Evolutionary conservation across 2,329 filamentous ascomycete species (phyloP).

Genomic region (Ophiostoma fasciatum): DNA sequence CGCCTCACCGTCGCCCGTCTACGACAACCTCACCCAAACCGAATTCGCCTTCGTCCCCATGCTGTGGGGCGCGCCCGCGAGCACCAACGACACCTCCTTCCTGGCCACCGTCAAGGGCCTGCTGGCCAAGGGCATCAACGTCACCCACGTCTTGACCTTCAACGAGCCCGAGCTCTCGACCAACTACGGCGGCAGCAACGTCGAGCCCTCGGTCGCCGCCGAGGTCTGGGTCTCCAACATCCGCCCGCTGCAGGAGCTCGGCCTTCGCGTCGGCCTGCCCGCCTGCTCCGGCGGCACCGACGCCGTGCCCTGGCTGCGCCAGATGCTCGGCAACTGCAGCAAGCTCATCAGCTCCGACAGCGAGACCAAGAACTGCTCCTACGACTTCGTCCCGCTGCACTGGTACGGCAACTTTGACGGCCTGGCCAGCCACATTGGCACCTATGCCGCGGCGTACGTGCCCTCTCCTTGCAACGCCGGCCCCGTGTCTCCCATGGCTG

Average conservation of each 20-base stretch:
- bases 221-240: slow-evolving; percentile 56
- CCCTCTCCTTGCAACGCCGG: too few species aligned
- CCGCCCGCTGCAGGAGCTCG: slow-evolving; percentile 48
- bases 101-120: slow-evolving; percentile 40
- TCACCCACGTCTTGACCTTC: slow-evolving; percentile 57
- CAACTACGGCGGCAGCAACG: slow-evolving; percentile 44
- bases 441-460: slow-evolving; percentile 32
- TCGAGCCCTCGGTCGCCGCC: slow-evolving; percentile 47
- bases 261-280: slow-evolving; percentile 55
- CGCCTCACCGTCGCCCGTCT: slow-evolving; percentile 37
- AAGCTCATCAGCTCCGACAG: slow-evolving; percentile 33
- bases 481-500: slow-evolving; percentile 1
- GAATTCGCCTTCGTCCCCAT: slow-evolving; percentile 65
- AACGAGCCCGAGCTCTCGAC: slow-evolving; percentile 58
- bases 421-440: slow-evolving; percentile 50
- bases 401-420: slow-evolving; percentile 59
- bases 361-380: slow-evolving; percentile 37
- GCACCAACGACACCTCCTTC: slow-evolving; percentile 42
- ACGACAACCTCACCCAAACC: slow-evolving; percentile 30
- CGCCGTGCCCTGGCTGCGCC: slow-evolving; percentile 51
- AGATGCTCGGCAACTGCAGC: slow-evolving; percentile 51
- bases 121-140: slow-evolving; percentile 37
- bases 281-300: slow-evolving; percentile 47
- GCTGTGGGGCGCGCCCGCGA: slow-evolving; percentile 50
- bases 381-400: slow-evolving; percentile 48